phyloP scores from a whole-genome alignment of 768 basidiomycete genomes.

The Lanmaoa rubissima region DNA sequence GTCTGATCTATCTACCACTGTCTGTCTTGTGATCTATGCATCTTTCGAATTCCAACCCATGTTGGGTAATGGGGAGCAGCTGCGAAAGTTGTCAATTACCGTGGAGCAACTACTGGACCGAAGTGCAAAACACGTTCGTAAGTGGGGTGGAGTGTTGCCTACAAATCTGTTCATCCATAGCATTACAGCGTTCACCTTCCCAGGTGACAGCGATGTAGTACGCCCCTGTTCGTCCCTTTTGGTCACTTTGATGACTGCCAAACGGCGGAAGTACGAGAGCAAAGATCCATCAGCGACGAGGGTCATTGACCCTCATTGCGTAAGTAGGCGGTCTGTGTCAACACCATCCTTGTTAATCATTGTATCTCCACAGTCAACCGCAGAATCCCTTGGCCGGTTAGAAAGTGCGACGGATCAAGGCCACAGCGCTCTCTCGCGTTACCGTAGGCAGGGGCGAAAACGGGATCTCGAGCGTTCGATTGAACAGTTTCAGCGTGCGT shows the following conservation, averaged over 20 bases:
- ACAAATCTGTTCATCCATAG: background rate
- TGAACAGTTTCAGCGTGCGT: background rate
- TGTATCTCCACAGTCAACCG: background rate
- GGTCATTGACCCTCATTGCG: background rate
- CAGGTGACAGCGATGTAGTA: background rate
- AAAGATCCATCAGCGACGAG: background rate
- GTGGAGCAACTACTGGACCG: background rate
- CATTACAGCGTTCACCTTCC: background rate
- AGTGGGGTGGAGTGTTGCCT: background rate
- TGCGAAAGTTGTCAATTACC: background rate
- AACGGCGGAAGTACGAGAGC: background rate
- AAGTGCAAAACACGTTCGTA: background rate
- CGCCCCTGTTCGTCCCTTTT: background rate
- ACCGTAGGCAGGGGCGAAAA: background rate
- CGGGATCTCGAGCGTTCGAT: background rate
- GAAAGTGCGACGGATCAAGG: constrained; percentile 1
- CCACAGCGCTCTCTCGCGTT: background rate
- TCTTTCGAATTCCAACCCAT: constrained; percentile 4
- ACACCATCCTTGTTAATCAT: background rate
- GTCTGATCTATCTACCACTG: background rate
- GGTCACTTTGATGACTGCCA: background rate
- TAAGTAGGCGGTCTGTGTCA: background rate
- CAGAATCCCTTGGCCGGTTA: background rate
- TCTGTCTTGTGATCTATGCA: background rate
- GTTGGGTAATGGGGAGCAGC: constrained; percentile 1